Base-by-base conservation (phyloP, 164 flowering plant genomes). In the Saururus chinensis region DNA sequence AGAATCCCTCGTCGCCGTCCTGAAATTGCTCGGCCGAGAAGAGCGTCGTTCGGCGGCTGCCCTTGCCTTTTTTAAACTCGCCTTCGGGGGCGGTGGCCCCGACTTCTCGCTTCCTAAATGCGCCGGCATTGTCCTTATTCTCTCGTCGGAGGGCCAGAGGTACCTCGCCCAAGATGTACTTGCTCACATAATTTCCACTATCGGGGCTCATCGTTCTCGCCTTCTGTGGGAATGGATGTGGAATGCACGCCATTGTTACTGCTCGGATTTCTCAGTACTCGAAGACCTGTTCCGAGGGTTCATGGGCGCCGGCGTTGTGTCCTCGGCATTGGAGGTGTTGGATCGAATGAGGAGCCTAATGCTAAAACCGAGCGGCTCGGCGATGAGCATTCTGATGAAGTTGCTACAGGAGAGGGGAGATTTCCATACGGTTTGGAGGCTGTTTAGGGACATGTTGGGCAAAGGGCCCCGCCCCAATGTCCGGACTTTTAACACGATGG, bases 211-310 rank as follows among this genome's bases (percentile, higher is more conserved):
- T 58, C 71, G 88, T 61, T 69, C 88, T 65, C 61, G 66, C 48
- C 78, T 74, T 17, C 52, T 87, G 65, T 73, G 76, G 63, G 79
- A 73, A 59, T 62, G 75, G 55, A 74, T 87, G 84, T 85, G 88
- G 88, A 59, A 48, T 8, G 66, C 35, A 56, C 84, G 74, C 23
- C 60, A 9, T 48, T 65, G 14, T 19, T 79, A 72, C 20, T 88
- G 80, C 65, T 73, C 86, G 0, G 80, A 79, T 63, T 84, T 83
- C 56, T 79, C 77, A 3, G 82, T 85, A 52, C 85, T 85, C 26
- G 82, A 93, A 75, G 76, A 87, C 1, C 70, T 90, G 19, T 76
- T 88, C 84, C 74, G 92, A 57, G 90, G 83, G 9, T 93, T 83
- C 53, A 7, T 89, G 70, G 75, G 75, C 30, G 80, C 62, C 19